Conservation (phyloP, 129 eudicot genomes). For the Glebionis coronaria region DNA sequence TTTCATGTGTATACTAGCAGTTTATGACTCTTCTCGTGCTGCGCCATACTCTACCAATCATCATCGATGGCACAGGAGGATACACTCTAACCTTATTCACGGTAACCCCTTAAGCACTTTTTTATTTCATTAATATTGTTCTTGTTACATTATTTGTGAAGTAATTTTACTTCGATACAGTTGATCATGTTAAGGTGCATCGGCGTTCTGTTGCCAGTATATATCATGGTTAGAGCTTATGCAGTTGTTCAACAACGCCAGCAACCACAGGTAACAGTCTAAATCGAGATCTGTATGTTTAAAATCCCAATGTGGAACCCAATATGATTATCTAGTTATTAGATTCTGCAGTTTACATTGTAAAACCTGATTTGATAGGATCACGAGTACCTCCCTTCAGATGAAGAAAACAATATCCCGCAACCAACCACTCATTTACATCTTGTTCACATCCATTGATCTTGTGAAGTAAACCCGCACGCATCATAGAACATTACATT, state of each 20-base stretch:
- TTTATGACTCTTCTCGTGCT: slow-evolving; percentile 63
- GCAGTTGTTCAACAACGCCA: slow-evolving; percentile 48
- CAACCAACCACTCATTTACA: slow-evolving; percentile 30
- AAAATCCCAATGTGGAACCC: not conserved
- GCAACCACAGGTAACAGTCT: slow-evolving; percentile 44
- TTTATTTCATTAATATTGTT: not conserved
- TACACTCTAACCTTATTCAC: slow-evolving; percentile 49
- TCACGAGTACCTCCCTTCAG: slow-evolving; percentile 30
- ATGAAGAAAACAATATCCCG: slow-evolving; percentile 52
- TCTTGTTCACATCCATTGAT: slow-evolving; percentile 40
- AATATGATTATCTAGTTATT: not conserved
- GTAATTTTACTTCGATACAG: slow-evolving; percentile 32
- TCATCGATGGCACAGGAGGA: slow-evolving; percentile 52
- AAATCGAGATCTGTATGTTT: slow-evolving; percentile 1
- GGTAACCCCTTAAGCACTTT: slow-evolving; percentile 29
- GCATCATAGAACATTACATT: too few relatives aligned
- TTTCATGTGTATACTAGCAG: slow-evolving; percentile 32
- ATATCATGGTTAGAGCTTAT: slow-evolving; percentile 59
- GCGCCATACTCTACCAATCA: slow-evolving; percentile 72
- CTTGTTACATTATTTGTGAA: not conserved
- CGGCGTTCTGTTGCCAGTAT: slow-evolving; percentile 52
- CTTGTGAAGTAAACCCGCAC: not conserved
- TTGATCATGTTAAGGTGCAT: slow-evolving; percentile 52
- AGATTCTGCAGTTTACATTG: not conserved
- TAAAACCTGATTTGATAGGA: slow-evolving; percentile 25